Evolutionary conservation across 495 filamentous ascomycete genomes (phyloP).

Genomic region (Pseudotulostoma volvatum): DNA sequence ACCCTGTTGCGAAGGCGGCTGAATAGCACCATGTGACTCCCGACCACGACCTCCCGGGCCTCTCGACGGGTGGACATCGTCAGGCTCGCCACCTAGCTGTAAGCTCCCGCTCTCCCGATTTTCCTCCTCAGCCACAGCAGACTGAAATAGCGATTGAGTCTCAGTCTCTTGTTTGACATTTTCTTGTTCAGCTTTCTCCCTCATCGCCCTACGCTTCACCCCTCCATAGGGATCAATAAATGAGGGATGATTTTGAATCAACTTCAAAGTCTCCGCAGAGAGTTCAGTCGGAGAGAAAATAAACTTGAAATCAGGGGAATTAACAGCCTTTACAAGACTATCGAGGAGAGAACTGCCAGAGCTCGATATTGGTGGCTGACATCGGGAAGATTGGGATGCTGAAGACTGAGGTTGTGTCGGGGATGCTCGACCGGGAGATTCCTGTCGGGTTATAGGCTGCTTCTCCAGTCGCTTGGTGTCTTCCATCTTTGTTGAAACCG

Average conservation of each 20-base stretch:
- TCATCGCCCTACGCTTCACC: conserved; percentile 53
- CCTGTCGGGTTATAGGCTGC: conserved; percentile 13
- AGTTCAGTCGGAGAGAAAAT: conserved; percentile 37
- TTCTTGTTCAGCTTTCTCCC: conserved; percentile 48
- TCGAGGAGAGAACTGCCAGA: conserved; percentile 25
- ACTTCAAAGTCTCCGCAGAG: conserved; percentile 35
- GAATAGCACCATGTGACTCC: conserved; percentile 42
- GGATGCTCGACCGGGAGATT: conserved; percentile 11
- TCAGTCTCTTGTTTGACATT: conserved; percentile 42
- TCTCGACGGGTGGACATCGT: conserved; percentile 40
- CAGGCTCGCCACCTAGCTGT: conserved; percentile 79
- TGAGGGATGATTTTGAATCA: conserved; percentile 50
- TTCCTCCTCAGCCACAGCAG: conserved; percentile 36
- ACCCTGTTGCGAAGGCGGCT: conserved; percentile 56
- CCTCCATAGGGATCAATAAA: conserved; percentile 70
- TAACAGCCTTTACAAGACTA: conserved; percentile 35
- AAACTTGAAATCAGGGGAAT: conserved; percentile 43
- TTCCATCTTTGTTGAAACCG: conserved; percentile 31
- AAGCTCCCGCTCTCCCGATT: conserved; percentile 66
- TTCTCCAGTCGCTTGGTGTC: conserved; percentile 26
- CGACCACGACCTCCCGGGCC: conserved; percentile 33
- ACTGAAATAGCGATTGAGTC: conserved; percentile 37
- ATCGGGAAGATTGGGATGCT: conserved; percentile 5
- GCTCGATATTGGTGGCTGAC: conserved; percentile 5
- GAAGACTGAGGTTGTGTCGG: conserved; percentile 13